Conservation (phyloP, 1,284 basidiomycete species). For the Tylopilus sp. region DNA sequence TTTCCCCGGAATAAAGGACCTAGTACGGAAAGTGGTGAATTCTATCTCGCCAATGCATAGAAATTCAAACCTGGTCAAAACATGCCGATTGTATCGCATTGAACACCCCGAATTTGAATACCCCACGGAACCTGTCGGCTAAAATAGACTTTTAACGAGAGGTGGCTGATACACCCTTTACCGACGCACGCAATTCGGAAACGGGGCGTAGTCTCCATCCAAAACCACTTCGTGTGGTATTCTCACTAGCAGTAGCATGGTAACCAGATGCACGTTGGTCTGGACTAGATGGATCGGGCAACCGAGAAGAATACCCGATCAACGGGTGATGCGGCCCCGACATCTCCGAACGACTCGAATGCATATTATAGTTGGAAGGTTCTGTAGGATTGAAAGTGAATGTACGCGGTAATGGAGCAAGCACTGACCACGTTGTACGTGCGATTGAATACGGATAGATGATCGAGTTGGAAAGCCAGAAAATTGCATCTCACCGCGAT, state of each 20-base stretch:
- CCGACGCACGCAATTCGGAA: constrained; percentile 64
- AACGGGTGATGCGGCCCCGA: neutral
- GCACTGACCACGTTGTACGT: constrained; percentile 8
- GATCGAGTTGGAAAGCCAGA: neutral
- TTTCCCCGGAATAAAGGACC: constrained; percentile 67
- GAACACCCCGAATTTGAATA: constrained; percentile 87
- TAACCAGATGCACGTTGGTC: neutral
- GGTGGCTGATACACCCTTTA: neutral
- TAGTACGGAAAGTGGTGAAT: constrained; percentile 32
- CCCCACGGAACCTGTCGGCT: constrained; percentile 76
- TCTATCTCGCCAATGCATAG: neutral
- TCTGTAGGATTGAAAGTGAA: constrained; percentile 11
- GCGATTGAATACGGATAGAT: neutral
- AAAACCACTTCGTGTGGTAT: constrained; percentile 38
- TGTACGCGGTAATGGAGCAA: neutral
- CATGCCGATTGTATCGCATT: constrained; percentile 86
- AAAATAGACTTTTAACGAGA: constrained; percentile 1
- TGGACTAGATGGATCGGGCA: neutral
- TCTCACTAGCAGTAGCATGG: neutral
- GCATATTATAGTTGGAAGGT: neutral
- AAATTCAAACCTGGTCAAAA: constrained; percentile 59
- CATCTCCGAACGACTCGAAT: neutral
- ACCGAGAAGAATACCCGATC: neutral
- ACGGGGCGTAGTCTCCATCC: constrained; percentile 57
- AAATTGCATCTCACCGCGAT: neutral